These are phyloP conservation scores for Rosa chinensis DNA, from an alignment of 306 rosid species.

Conservation along the genomic window DNA sequence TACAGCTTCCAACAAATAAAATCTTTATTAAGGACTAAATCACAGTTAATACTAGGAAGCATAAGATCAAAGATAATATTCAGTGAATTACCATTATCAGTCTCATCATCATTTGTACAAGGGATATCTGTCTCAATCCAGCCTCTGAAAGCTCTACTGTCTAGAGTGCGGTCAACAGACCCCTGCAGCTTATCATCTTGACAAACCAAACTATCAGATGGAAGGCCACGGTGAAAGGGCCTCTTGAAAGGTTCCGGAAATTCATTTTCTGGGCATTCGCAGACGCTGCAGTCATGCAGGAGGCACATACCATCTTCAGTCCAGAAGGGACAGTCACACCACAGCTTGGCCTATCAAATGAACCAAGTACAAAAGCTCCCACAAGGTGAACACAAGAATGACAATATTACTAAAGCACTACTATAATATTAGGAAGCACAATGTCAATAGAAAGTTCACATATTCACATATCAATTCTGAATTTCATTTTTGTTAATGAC, in stretches of 20 bases:
- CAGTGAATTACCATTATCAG: constrained; percentile 50
- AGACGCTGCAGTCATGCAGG: constrained; percentile 61
- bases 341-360: constrained; percentile 43
- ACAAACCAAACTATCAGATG: constrained; percentile 47
- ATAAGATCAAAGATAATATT: background rate
- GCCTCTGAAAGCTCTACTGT: constrained; percentile 62
- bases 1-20: background rate
- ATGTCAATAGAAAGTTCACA: background rate
- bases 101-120: constrained; percentile 68
- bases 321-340: constrained; percentile 72
- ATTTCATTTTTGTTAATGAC: background rate
- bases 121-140: constrained; percentile 65
- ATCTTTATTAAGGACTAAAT: no score
- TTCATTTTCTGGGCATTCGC: constrained; percentile 60
- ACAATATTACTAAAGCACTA: background rate
- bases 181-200: constrained; percentile 66
- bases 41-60: no score
- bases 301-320: constrained; percentile 69
- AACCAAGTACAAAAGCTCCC: background rate
- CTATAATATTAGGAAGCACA: background rate
- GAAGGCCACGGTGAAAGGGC: constrained; percentile 38
- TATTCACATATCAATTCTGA: background rate
- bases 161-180: constrained; percentile 61
- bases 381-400: background rate
- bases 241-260: constrained; percentile 57